Percentiles rank a stretch among this genome's conserved stretches.
These are phyloP conservation scores for Jatropha multifida DNA, from an alignment of 441 rosid species.

Conservation along the genomic window DNA sequence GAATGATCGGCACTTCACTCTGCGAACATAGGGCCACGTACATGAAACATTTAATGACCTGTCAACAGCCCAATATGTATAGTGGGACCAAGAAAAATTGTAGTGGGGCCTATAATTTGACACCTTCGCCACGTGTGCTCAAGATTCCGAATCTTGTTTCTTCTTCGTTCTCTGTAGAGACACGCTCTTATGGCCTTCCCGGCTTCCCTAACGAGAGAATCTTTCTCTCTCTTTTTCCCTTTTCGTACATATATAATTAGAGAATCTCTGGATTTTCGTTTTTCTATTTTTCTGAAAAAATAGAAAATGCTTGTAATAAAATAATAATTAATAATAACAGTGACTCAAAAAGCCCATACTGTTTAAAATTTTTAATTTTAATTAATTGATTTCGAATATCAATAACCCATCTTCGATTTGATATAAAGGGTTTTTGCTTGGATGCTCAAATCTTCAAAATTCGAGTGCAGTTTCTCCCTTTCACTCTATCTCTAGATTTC, in stretches of 20 bases:
- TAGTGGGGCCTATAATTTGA: not conserved
- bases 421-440: not conserved
- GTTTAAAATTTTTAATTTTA: not conserved
- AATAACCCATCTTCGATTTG: constrained; percentile 1
- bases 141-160: constrained; percentile 10
- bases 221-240: not conserved
- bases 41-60: not conserved
- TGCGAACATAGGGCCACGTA: too few relatives aligned
- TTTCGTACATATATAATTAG: not conserved
- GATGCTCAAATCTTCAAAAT: not conserved
- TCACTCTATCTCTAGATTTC: not conserved
- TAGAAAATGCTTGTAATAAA: not conserved
- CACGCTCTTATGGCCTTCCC: not conserved
- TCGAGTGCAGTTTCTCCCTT: not conserved
- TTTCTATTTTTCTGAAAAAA: not conserved
- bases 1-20: too few relatives aligned
- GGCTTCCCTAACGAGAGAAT: not conserved
- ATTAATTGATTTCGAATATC: not conserved
- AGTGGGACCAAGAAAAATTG: not conserved
- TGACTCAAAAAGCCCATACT: not conserved
- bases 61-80: not conserved
- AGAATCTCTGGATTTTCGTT: not conserved
- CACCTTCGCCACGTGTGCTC: not conserved
- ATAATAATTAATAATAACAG: not conserved
- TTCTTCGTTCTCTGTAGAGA: not conserved